These are phyloP conservation scores for Alternaria gansuensis DNA, from an alignment of 2,329 filamentous ascomycete species.

Conservation along the genomic window DNA sequence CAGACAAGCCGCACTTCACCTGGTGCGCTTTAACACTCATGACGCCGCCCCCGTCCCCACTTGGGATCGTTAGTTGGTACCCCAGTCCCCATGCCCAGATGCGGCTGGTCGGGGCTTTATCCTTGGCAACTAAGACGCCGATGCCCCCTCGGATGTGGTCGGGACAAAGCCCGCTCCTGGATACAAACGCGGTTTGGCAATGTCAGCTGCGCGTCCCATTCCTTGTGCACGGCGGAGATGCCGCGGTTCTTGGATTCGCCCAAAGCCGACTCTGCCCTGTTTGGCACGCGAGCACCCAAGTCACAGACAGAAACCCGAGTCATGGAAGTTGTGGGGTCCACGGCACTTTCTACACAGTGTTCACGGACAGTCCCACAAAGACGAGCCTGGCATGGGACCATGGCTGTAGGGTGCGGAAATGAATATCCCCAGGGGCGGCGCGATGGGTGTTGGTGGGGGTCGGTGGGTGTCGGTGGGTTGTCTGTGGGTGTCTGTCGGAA, in stretches of 20 bases:
- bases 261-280: slow-evolving; percentile 24
- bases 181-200: slow-evolving; percentile 27
- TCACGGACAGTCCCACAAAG: slow-evolving; percentile 14
- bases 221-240: slow-evolving; percentile 26
- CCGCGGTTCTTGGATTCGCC: slow-evolving; percentile 29
- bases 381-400: slow-evolving; percentile 28
- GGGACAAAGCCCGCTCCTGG: slow-evolving; percentile 39
- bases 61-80: slow-evolving; percentile 48
- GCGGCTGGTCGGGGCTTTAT: slow-evolving; percentile 45
- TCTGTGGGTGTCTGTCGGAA: neutral
- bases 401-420: slow-evolving; percentile 36
- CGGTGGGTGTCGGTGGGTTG: slow-evolving; percentile 36
- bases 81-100: slow-evolving; percentile 51
- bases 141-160: slow-evolving; percentile 47
- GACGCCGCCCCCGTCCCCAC: slow-evolving; percentile 47
- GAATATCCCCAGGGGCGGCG: slow-evolving; percentile 36
- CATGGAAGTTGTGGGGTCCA: slow-evolving; percentile 26
- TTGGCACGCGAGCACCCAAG: slow-evolving; percentile 1
- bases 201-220: slow-evolving; percentile 37
- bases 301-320: slow-evolving; percentile 18
- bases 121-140: slow-evolving; percentile 40
- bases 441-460: slow-evolving; percentile 35
- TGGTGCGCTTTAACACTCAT: slow-evolving; percentile 48
- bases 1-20: slow-evolving; percentile 43
- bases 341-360: slow-evolving; percentile 12